Evolutionary conservation across 176 grass and related monocot species (phyloP).

Genomic region (Hyparrhenia diplandra): DNA sequence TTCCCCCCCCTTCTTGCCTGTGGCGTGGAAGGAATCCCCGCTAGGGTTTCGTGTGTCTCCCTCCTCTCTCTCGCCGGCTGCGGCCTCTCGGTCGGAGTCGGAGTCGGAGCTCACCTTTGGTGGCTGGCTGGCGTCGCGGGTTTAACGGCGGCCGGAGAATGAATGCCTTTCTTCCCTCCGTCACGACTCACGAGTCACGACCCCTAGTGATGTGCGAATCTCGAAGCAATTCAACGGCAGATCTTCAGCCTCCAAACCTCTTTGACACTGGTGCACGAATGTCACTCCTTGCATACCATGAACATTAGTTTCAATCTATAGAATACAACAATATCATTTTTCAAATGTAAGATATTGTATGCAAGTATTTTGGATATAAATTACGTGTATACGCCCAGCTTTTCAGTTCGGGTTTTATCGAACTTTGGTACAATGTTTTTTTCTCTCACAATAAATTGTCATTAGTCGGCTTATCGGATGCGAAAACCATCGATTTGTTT

Average conservation of each 20-base stretch:
- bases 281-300: too few relatives aligned
- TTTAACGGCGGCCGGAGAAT: conserved; percentile 16
- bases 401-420: too few relatives aligned
- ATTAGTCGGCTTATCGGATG: too few relatives aligned
- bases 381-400: too few relatives aligned
- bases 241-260: background rate
- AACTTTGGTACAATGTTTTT: too few relatives aligned
- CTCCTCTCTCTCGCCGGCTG: background rate
- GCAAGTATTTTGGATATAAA: too few relatives aligned
- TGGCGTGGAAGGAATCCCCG: background rate
- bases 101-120: background rate
- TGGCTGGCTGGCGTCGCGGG: background rate
- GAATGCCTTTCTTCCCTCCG: background rate
- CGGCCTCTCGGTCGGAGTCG: background rate
- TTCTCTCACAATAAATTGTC: too few relatives aligned
- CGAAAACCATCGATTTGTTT: too few relatives aligned
- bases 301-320: too few relatives aligned
- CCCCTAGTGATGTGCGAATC: background rate
- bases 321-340: too few relatives aligned
- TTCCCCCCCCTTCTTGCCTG: background rate
- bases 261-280: background rate
- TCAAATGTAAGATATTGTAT: too few relatives aligned
- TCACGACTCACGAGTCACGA: too few relatives aligned
- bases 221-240: background rate
- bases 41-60: background rate